Conservation (phyloP, 768 basidiomycete species). For the Auriscalpium vulgare region DNA sequence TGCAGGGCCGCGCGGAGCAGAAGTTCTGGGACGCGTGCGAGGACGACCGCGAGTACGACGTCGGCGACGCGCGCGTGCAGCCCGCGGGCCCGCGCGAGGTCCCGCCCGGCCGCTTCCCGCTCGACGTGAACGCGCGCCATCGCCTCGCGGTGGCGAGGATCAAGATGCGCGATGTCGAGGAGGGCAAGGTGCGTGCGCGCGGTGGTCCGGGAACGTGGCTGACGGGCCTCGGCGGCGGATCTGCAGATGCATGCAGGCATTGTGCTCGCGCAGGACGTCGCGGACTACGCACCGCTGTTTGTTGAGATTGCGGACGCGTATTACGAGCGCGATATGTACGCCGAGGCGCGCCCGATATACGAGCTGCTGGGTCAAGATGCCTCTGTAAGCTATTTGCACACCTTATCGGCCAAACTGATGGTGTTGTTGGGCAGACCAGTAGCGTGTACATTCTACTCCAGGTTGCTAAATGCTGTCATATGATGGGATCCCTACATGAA, state of each 20-base stretch:
- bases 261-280: constrained; percentile 61
- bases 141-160: constrained; percentile 78
- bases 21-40: constrained; percentile 72
- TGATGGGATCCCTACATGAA: constrained; percentile 64
- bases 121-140: constrained; percentile 77
- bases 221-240: neutral
- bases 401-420: neutral
- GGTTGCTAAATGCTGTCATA: constrained; percentile 75
- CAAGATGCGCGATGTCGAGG: constrained; percentile 68
- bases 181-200: constrained; percentile 59
- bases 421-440: constrained; percentile 46
- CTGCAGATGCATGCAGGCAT: constrained; percentile 67
- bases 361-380: constrained; percentile 69
- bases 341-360: constrained; percentile 74
- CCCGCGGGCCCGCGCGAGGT: constrained; percentile 31
- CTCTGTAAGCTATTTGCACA: constrained; percentile 38
- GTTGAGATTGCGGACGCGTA: constrained; percentile 82
- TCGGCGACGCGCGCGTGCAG: constrained; percentile 24
- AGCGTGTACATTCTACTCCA: constrained; percentile 64
- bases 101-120: constrained; percentile 47
- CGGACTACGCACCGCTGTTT: constrained; percentile 74
- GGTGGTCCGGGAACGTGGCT: too few relatives aligned
- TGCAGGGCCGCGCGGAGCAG: constrained; percentile 74
- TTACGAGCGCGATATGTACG: constrained; percentile 67
- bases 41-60: constrained; percentile 89